Evolutionary conservation across 2,329 filamentous ascomycete genomes (phyloP), one percentile per base, ranked within the genome.

Genomic region (Xylariaceae sp.): DNA sequence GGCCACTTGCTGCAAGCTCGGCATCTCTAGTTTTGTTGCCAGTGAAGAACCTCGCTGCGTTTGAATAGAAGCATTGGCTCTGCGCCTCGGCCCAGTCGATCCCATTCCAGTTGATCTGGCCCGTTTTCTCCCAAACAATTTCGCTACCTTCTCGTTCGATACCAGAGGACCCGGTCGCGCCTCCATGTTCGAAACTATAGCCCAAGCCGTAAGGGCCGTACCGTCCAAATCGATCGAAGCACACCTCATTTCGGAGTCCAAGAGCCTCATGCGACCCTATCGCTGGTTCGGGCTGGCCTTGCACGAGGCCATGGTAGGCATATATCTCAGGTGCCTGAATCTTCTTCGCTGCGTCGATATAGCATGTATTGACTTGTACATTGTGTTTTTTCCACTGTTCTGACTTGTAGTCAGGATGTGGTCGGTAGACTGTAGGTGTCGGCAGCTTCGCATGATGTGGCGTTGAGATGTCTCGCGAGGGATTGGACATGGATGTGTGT

Each of bases 171-270:
- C 91, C 83, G 22, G 81, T 83, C 0, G 82, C 71, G 18, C 91
- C 91, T 13, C 91, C 91, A 57, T 83, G 81, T 50, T 83, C 81
- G 53, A 81, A 78, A 61, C 81, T 83, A 69, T 96, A 96, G n/a
- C 91, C 91, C 39, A 91, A 75, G 0, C 91, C 91, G 64, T 96
- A 96, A 0, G 90, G 87, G 0, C 90, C 91, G 36, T 93, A 82
- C 43, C 91, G 82, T 16, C 90, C 89, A 65, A 90, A 95, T 6
- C 91, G 82, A 64, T 96, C 91, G 66, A 95, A 96, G 71, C 91
- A 96, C 13, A 95, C 76, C 62, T 94, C 87, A 55, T 90, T 80
- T 18, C 85, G 77, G 39, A 96, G 70, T 0, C 89, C 90, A 5
- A 96, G 72, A 42, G 90, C 68, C 13, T 83, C 77, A 65, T 94